These are phyloP conservation scores for Trebouxia sp. DNA, from an alignment of 139 green algal species.

Conservation along the genomic window DNA sequence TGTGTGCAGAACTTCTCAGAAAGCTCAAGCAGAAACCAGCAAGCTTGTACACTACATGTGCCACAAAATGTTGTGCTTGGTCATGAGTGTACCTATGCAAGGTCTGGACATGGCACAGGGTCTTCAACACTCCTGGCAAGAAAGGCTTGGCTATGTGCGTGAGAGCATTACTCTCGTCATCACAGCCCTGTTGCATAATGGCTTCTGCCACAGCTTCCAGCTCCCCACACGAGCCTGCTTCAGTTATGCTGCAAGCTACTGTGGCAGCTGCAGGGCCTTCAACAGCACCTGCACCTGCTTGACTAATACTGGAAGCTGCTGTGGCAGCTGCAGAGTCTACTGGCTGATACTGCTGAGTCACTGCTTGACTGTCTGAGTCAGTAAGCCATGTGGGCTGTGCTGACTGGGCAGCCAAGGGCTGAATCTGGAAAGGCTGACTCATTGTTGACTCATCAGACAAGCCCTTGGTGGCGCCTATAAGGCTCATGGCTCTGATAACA, in stretches of 20 bases:
- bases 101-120: neutral
- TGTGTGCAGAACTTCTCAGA: too few species aligned
- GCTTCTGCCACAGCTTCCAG: conserved; percentile 24
- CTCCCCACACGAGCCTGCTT: too few species aligned
- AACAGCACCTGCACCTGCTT: too few species aligned
- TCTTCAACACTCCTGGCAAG: neutral
- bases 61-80: too few species aligned
- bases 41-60: too few species aligned
- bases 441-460: neutral
- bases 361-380: neutral
- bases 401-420: neutral
- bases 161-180: neutral
- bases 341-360: neutral
- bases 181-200: conserved; percentile 21
- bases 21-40: too few species aligned
- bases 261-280: neutral
- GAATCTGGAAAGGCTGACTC: neutral
- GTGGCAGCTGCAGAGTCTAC: neutral
- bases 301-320: neutral
- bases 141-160: neutral
- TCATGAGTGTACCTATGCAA: neutral
- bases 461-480: neutral
- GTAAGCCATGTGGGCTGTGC: neutral
- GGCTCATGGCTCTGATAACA: neutral
- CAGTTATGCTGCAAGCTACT: too few species aligned